Conservation (phyloP, 1,139 yeast species). For the Zygotorulaspora mrakii region DNA sequence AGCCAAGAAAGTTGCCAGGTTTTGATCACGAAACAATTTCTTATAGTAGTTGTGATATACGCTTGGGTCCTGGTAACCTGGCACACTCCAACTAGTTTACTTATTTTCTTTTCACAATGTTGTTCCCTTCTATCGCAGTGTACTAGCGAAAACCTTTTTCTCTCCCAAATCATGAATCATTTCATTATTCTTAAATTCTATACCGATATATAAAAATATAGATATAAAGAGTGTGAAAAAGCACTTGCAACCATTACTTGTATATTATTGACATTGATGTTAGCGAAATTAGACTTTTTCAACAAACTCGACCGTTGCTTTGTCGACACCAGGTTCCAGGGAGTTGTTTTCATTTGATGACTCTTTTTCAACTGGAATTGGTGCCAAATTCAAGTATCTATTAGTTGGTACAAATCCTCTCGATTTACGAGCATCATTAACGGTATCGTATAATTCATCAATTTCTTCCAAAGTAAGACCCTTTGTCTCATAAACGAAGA, state of each 20-base stretch:
- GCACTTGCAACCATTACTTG: not conserved
- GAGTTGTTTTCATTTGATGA: conserved; percentile 11
- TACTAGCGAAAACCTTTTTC: too few species aligned
- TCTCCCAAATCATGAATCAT: too few species aligned
- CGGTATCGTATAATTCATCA: conserved; percentile 55
- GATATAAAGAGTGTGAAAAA: too few species aligned
- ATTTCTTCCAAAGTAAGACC: conserved; percentile 70
- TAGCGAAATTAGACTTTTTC: conserved; percentile 13
- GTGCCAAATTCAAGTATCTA: conserved; percentile 5
- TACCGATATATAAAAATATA: too few species aligned
- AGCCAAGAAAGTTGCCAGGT: too few species aligned
- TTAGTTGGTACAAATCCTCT: conserved; percentile 45
- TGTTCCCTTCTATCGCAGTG: too few species aligned
- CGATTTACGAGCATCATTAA: conserved; percentile 45
- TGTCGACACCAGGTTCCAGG: conserved; percentile 8
- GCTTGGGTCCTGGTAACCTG: too few species aligned
- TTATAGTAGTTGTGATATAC: too few species aligned
- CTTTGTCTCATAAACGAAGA: conserved; percentile 64
- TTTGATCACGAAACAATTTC: too few species aligned
- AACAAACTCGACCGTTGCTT: conserved; percentile 16
- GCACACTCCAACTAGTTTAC: too few species aligned
- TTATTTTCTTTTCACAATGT: too few species aligned
- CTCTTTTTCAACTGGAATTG: conserved; percentile 7
- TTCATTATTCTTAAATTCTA: too few species aligned
- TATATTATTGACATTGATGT: not conserved